Conservation (phyloP, 176 grass and related monocot species). For the Poa pratensis region DNA sequence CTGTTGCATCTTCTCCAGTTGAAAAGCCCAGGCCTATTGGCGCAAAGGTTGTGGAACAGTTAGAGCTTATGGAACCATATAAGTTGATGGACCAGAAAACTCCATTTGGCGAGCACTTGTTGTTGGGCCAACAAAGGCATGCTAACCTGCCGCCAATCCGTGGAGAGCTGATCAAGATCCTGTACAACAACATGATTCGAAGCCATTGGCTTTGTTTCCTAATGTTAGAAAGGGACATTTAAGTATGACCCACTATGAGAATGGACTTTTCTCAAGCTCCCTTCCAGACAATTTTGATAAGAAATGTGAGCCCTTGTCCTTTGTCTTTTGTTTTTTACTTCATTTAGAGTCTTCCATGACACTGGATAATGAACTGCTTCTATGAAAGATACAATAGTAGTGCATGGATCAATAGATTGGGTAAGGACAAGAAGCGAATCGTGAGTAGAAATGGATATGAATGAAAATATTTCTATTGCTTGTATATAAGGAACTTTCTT, state of each 20-base stretch:
- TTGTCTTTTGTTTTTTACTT: slow-evolving; percentile 28
- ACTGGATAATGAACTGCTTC: slow-evolving; percentile 14
- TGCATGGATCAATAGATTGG: background rate
- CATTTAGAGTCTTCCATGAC: background rate
- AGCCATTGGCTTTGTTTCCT: slow-evolving; percentile 46
- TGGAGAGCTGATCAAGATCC: slow-evolving; percentile 54
- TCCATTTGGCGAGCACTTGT: slow-evolving; percentile 55
- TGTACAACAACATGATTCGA: slow-evolving; percentile 40
- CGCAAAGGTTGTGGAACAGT: slow-evolving; percentile 36
- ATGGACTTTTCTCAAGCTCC: slow-evolving; percentile 74
- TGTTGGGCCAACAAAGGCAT: slow-evolving; percentile 48
- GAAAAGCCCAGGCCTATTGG: slow-evolving; percentile 47
- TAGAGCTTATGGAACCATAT: slow-evolving; percentile 45
- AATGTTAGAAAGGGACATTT: slow-evolving; percentile 52
- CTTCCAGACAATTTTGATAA: slow-evolving; percentile 81
- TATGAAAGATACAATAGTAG: background rate
- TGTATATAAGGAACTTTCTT: slow-evolving; percentile 26
- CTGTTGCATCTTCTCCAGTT: slow-evolving; percentile 55
- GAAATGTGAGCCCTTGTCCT: slow-evolving; percentile 62
- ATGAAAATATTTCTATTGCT: background rate
- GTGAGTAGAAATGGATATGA: slow-evolving; percentile 17
- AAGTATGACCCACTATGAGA: slow-evolving; percentile 58
- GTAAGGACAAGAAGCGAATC: background rate
- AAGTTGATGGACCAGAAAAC: slow-evolving; percentile 62
- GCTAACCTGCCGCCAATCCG: slow-evolving; percentile 43